phyloP scores from a whole-genome alignment of 345 rosid species.

The Eucalyptus decipiens region DNA sequence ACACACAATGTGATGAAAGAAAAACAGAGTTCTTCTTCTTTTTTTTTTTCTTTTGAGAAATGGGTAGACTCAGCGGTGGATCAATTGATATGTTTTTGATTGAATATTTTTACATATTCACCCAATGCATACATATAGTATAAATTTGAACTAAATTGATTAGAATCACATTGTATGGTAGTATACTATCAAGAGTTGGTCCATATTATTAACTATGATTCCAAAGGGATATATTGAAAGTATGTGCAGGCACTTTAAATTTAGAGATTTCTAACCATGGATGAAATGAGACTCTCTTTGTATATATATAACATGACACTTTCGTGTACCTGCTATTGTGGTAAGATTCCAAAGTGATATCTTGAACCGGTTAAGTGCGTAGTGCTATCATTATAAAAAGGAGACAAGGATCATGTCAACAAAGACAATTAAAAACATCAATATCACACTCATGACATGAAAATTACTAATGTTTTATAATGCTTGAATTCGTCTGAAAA shows the following conservation, averaged over 20 bases:
- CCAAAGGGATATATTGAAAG: neutral
- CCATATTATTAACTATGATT: neutral
- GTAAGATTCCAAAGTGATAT: too few species aligned
- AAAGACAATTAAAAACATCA: neutral
- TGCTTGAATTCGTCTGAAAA: neutral
- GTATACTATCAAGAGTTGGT: neutral
- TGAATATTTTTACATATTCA: too few species aligned
- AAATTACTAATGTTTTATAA: neutral
- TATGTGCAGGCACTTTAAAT: neutral
- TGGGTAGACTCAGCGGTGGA: too few species aligned
- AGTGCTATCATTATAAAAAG: neutral
- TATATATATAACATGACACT: neutral
- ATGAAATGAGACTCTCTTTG: neutral
- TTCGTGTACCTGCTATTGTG: too few species aligned
- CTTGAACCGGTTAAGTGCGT: too few species aligned
- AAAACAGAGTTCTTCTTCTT: accelerated
- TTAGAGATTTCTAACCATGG: neutral
- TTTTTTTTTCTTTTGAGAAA: neutral
- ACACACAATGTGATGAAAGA: too few species aligned
- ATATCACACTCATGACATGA: neutral
- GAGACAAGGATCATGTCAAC: neutral
- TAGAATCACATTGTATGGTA: neutral
- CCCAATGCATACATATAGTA: too few species aligned
- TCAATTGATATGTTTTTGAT: too few species aligned
- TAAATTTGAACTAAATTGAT: neutral